These are phyloP conservation scores for Xylaria bambusicola DNA, from an alignment of 495 filamentous ascomycete species.

Conservation along the genomic window DNA sequence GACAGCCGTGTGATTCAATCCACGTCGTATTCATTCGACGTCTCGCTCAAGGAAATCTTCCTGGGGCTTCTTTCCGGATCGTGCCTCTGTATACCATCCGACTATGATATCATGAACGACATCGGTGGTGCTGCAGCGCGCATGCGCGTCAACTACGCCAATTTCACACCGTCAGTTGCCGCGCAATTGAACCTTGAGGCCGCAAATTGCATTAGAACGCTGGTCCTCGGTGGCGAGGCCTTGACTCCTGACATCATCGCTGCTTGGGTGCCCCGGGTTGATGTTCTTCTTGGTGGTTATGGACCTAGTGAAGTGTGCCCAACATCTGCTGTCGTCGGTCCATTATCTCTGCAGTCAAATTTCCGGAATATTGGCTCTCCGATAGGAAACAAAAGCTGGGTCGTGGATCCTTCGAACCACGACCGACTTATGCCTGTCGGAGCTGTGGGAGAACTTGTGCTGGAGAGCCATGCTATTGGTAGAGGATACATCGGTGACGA, in stretches of 20 bases:
- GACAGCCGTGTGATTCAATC: constrained; percentile 50
- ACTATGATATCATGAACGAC: constrained; percentile 37
- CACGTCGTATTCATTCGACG: constrained; percentile 55
- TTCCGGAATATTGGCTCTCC: constrained; percentile 49
- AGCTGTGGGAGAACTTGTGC: constrained; percentile 14
- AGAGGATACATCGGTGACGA: constrained; percentile 38
- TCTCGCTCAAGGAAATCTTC: constrained; percentile 53
- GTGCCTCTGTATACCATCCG: constrained; percentile 59
- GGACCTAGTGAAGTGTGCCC: constrained; percentile 30
- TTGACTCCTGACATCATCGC: constrained; percentile 52
- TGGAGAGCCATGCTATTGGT: constrained; percentile 25
- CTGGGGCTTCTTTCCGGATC: constrained; percentile 53
- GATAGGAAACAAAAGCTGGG: constrained; percentile 48
- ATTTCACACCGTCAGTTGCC: constrained; percentile 12
- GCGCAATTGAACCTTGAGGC: constrained; percentile 31
- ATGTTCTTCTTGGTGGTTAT: constrained; percentile 55
- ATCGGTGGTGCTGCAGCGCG: neutral
- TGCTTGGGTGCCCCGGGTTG: constrained; percentile 50
- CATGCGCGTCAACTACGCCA: constrained; percentile 8
- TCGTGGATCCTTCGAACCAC: constrained; percentile 51
- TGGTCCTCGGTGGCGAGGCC: constrained; percentile 57
- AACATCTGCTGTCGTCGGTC: constrained; percentile 33
- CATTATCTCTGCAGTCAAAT: constrained; percentile 11
- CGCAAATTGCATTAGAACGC: constrained; percentile 45
- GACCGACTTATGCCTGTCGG: constrained; percentile 12